Evolutionary conservation across 768 basidiomycete genomes (phyloP).

Genomic region (Cystofilobasidium capitatum): DNA sequence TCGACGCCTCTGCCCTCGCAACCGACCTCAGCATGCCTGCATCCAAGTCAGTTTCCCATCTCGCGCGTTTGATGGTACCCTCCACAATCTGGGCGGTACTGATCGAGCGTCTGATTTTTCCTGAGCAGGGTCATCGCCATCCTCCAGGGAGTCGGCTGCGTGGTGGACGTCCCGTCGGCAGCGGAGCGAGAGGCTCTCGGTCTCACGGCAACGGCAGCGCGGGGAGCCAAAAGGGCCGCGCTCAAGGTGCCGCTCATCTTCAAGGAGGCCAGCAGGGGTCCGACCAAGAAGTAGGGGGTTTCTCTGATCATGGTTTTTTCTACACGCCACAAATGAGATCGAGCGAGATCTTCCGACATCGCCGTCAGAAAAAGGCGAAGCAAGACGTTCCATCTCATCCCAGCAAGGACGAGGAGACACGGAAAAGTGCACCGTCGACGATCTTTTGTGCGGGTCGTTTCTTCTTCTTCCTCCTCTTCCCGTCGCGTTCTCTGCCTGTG

Average conservation of each 20-base stretch:
- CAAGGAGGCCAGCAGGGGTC: conserved; percentile 25
- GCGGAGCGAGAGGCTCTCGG: conserved; percentile 63
- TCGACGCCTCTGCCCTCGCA: conserved; percentile 59
- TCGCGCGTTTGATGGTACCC: background rate
- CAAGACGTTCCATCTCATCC: no score
- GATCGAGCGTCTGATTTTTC: background rate
- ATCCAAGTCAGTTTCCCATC: conserved; percentile 50
- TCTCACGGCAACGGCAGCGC: conserved; percentile 53
- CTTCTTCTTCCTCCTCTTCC: no score
- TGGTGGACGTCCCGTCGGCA: conserved; percentile 50
- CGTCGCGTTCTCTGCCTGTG: no score
- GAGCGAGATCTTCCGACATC: no score
- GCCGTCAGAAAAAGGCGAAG: no score
- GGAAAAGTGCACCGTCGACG: no score
- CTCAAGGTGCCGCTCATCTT: conserved; percentile 70
- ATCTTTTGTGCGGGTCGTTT: no score
- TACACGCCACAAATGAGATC: no score
- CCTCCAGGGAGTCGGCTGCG: conserved; percentile 76
- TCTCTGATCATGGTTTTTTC: no score
- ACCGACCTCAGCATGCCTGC: conserved; percentile 60
- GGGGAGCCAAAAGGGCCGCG: conserved; percentile 56
- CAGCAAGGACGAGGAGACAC: no score
- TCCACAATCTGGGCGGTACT: background rate
- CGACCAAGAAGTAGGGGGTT: conserved; percentile 4
- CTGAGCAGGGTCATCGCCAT: conserved; percentile 52